A percentile compares a stretch with the other conserved stretches of the same genome.
phyloP scores from a whole-genome alignment of 495 filamentous ascomycete species.

The Neurospora africana region DNA sequence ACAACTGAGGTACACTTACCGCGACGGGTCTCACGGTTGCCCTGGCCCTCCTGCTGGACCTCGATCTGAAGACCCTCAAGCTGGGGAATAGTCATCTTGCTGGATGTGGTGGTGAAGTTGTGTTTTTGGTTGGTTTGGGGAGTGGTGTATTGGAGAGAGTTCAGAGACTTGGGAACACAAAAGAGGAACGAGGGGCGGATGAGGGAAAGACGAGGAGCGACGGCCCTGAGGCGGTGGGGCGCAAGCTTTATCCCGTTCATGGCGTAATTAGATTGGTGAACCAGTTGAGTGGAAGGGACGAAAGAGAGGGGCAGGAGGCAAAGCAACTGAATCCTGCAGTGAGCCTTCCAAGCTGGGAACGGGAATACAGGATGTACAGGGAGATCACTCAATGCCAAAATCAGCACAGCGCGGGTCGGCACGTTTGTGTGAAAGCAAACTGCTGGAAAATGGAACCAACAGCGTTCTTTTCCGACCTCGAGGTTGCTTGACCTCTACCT shows the following conservation, averaged over 20 bases:
- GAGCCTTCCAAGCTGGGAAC: not conserved
- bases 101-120: conserved; percentile 1
- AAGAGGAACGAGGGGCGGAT: conserved; percentile 2
- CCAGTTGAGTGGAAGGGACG: not conserved
- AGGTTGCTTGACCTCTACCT: not conserved
- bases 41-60: conserved; percentile 13
- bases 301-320: not conserved
- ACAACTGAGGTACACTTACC: conserved; percentile 14
- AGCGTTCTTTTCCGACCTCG: not conserved
- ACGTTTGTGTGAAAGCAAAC: not conserved
- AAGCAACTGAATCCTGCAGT: not conserved
- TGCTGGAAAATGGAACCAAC: not conserved
- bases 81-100: conserved; percentile 23
- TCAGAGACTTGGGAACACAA: not conserved
- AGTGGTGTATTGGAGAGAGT: not conserved
- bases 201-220: not conserved
- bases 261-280: not conserved
- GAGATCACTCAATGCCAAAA: not conserved
- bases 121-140: not conserved
- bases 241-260: not conserved
- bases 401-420: not conserved
- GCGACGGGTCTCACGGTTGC: conserved; percentile 17
- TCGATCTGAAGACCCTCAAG: conserved; percentile 19
- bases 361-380: not conserved
- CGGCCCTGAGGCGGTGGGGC: not conserved